Conservation (phyloP, 2,329 filamentous ascomycete species). For the Pestalotiopsis sp. region DNA sequence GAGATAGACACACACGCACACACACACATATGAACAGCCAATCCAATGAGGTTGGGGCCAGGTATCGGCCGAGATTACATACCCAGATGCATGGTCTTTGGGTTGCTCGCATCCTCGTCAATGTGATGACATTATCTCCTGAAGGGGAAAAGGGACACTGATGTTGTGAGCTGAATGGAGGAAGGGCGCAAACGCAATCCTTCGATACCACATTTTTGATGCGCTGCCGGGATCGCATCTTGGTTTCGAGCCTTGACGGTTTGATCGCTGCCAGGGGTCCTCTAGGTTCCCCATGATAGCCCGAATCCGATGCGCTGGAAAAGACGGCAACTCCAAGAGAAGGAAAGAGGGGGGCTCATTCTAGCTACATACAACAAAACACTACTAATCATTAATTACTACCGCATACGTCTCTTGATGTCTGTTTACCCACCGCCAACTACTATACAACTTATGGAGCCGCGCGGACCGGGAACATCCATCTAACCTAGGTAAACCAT, state of each 20-base stretch:
- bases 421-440: neutral
- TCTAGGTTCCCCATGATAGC: neutral
- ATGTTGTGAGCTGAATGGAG: neutral
- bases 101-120: neutral
- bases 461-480: too few relatives aligned
- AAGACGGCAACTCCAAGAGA: conserved; percentile 9
- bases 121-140: neutral
- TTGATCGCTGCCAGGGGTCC: conserved; percentile 4
- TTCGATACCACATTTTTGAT: conserved; percentile 2
- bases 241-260: conserved; percentile 1
- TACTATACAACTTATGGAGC: too few relatives aligned
- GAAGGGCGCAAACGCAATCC: neutral
- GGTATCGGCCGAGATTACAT: conserved; percentile 4
- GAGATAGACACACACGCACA: neutral
- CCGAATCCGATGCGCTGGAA: conserved; percentile 8
- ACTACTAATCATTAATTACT: neutral
- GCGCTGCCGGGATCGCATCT: conserved; percentile 2
- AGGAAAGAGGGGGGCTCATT: neutral
- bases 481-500: neutral
- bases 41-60: neutral
- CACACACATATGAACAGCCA: neutral
- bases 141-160: neutral
- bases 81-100: neutral
- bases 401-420: neutral
- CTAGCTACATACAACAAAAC: neutral